Conservation (phyloP, 768 basidiomycete species). For the Leucocoprinus birnbaumii region DNA sequence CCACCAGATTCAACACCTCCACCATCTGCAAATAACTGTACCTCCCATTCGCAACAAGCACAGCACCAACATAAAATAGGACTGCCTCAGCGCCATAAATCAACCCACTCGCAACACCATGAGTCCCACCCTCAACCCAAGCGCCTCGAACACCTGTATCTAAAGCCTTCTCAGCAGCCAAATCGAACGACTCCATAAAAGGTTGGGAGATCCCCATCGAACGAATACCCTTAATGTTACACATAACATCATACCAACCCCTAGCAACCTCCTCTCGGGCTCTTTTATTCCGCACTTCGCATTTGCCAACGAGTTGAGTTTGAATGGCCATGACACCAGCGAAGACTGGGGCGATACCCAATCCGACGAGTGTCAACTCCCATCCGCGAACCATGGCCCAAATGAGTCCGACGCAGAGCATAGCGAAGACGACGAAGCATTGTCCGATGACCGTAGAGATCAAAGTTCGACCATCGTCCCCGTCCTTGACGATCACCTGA, state of each 20-base stretch:
- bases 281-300: slow-evolving; percentile 78
- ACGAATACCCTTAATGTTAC: slow-evolving; percentile 84
- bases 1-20: slow-evolving; percentile 85
- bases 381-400: slow-evolving; percentile 91
- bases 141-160: slow-evolving; percentile 74
- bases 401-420: slow-evolving; percentile 79
- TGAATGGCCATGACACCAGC: slow-evolving; percentile 72
- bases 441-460: slow-evolving; percentile 74
- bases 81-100: slow-evolving; percentile 90
- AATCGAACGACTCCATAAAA: slow-evolving; percentile 68
- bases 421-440: slow-evolving; percentile 66
- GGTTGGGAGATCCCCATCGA: slow-evolving; percentile 80
- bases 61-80: slow-evolving; percentile 86
- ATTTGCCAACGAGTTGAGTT: slow-evolving; percentile 64
- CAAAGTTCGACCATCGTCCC: slow-evolving; percentile 81
- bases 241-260: slow-evolving; percentile 82
- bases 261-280: slow-evolving; percentile 84
- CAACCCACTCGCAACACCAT: slow-evolving; percentile 76
- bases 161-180: slow-evolving; percentile 57
- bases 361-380: slow-evolving; percentile 89
- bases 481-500: slow-evolving; percentile 82
- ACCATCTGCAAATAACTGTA: slow-evolving; percentile 90
- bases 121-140: slow-evolving; percentile 82
- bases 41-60: slow-evolving; percentile 76
- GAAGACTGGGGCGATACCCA: slow-evolving; percentile 86